These are phyloP conservation scores for Cornus florida DNA, from an alignment of 148 eudicot species.

Conservation along the genomic window DNA sequence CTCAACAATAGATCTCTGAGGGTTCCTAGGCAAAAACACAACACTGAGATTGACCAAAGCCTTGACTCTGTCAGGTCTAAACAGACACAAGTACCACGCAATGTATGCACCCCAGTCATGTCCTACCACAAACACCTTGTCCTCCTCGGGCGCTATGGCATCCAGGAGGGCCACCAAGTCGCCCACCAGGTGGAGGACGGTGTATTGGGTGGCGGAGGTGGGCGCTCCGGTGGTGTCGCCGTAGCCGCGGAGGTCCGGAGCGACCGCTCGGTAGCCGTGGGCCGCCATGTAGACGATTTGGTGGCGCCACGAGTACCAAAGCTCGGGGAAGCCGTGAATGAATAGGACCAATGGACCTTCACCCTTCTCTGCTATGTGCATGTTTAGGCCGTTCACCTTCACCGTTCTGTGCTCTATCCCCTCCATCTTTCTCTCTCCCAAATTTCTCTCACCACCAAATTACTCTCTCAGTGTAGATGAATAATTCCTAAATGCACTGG, in stretches of 20 bases:
- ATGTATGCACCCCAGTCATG: constrained; percentile 38
- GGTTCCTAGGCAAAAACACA: constrained; percentile 19
- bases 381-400: constrained; percentile 37
- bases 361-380: constrained; percentile 61
- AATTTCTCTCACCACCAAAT: background rate
- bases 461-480: no score
- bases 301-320: constrained; percentile 69
- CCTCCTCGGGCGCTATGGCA: constrained; percentile 1
- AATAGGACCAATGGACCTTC: constrained; percentile 41
- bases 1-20: background rate
- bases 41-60: constrained; percentile 29
- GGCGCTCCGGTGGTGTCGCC: constrained; percentile 47
- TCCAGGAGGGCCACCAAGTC: constrained; percentile 31
- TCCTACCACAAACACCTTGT: constrained; percentile 36
- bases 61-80: constrained; percentile 37
- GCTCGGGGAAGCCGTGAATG: constrained; percentile 67
- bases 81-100: constrained; percentile 35
- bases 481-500: no score
- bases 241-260: constrained; percentile 53
- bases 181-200: constrained; percentile 29
- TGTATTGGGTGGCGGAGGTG: constrained; percentile 17
- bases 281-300: constrained; percentile 45
- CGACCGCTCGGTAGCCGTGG: constrained; percentile 56
- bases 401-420: constrained; percentile 42
- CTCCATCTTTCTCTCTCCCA: constrained; percentile 31